phyloP scores from a whole-genome alignment of 495 filamentous ascomycete genomes.

The Annulohypoxylon nitens region DNA sequence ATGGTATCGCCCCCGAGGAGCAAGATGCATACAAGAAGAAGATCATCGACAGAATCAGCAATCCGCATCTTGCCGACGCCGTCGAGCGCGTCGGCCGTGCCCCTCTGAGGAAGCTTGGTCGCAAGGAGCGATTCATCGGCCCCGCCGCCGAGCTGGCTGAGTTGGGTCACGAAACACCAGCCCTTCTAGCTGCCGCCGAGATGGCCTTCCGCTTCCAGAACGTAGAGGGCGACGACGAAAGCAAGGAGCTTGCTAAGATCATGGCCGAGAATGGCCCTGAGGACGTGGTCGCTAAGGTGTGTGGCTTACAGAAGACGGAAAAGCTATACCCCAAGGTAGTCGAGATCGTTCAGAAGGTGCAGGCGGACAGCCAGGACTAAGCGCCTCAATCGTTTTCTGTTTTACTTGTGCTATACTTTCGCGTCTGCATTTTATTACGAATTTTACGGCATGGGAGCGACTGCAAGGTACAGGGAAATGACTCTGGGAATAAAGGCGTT shows the following conservation, averaged over 20 bases:
- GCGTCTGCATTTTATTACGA: constrained; percentile 48
- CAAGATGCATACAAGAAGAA: constrained; percentile 91
- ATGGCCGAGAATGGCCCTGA: constrained; percentile 76
- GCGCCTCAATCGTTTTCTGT: neutral
- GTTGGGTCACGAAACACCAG: constrained; percentile 74
- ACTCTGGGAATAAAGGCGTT: constrained; percentile 41
- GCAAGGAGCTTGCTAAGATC: constrained; percentile 82
- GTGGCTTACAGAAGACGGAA: constrained; percentile 77
- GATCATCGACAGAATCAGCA: constrained; percentile 92
- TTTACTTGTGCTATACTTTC: constrained; percentile 27
- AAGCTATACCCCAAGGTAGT: constrained; percentile 78
- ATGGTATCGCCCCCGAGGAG: constrained; percentile 79
- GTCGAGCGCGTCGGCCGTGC: constrained; percentile 97
- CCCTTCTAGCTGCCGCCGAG: constrained; percentile 80
- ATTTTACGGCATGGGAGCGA: constrained; percentile 50
- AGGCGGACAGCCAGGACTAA: constrained; percentile 65
- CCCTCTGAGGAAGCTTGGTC: constrained; percentile 89
- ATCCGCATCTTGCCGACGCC: constrained; percentile 92
- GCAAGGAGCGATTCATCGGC: constrained; percentile 95
- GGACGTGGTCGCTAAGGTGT: constrained; percentile 77
- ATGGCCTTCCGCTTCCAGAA: constrained; percentile 94
- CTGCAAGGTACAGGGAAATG: constrained; percentile 33
- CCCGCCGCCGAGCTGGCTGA: constrained; percentile 89
- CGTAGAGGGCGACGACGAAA: constrained; percentile 89
- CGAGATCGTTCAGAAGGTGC: constrained; percentile 81